Percentiles rank a stretch among this genome's conserved stretches.
These are phyloP conservation scores for Spirogloea muscicola DNA, from an alignment of 139 green algal genomes.

Conservation along the genomic window DNA sequence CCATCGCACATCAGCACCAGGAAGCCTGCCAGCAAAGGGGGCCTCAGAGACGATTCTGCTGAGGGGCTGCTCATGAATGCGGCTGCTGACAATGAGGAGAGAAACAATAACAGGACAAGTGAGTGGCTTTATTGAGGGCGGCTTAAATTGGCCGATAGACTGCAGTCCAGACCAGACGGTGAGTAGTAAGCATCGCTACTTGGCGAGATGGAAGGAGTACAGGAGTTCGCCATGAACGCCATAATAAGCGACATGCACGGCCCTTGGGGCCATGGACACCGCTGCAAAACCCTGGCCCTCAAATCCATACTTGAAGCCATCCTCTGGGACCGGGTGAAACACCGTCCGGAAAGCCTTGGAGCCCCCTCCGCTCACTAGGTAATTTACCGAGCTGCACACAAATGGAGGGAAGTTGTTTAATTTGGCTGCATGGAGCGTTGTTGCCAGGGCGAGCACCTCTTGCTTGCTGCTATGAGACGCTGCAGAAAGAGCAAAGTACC, in stretches of 20 bases:
- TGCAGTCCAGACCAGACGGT: too few relatives aligned
- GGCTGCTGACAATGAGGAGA: too few relatives aligned
- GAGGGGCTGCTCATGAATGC: too few relatives aligned
- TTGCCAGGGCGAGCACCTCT: conserved; percentile 1
- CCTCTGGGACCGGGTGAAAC: not conserved
- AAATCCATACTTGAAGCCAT: conserved; percentile 6
- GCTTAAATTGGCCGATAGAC: too few relatives aligned
- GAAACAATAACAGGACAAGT: too few relatives aligned
- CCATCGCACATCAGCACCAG: too few relatives aligned
- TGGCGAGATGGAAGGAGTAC: conserved; percentile 24
- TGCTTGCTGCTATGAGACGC: too few relatives aligned
- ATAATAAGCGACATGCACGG: conserved; percentile 22
- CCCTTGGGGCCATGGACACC: not conserved
- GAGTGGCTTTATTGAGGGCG: too few relatives aligned
- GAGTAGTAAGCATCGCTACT: too few relatives aligned
- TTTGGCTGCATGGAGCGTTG: not conserved
- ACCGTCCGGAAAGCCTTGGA: conserved; percentile 24
- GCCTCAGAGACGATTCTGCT: too few relatives aligned
- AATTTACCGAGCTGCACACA: conserved; percentile 9
- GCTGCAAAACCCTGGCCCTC: conserved; percentile 35
- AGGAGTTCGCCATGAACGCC: conserved; percentile 14
- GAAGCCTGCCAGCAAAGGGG: too few relatives aligned
- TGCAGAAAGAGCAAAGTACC: too few relatives aligned
- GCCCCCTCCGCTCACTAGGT: conserved; percentile 41
- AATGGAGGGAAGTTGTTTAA: not conserved